Percentiles rank a stretch among this genome's conserved stretches.
Conservation (phyloP, 257 asterid genomes). For the Mitragyna speciosa region DNA sequence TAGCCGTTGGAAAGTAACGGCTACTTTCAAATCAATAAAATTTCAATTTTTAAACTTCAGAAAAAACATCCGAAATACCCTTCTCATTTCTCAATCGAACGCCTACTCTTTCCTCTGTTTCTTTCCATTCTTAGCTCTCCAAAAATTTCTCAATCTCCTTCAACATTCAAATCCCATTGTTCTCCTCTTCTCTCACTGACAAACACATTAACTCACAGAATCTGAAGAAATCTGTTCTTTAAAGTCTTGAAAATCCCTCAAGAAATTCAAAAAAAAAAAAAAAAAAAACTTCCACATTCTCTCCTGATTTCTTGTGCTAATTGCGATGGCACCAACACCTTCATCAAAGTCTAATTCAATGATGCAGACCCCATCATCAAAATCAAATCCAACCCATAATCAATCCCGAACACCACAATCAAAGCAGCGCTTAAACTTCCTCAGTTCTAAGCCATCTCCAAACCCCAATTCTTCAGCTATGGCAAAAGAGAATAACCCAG, state of each 20-base stretch:
- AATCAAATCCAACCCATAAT: slow-evolving; percentile 30
- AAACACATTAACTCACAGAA: neutral
- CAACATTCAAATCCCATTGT: slow-evolving; percentile 3
- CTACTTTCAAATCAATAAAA: slow-evolving; percentile 28
- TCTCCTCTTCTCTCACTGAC: neutral
- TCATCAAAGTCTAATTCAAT: slow-evolving; percentile 41
- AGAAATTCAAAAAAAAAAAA: neutral
- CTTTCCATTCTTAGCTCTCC: slow-evolving; percentile 14
- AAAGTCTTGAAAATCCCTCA: slow-evolving; percentile 18
- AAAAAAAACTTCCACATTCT: neutral
- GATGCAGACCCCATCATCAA: slow-evolving; percentile 39
- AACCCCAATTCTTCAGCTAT: slow-evolving; percentile 25
- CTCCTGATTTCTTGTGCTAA: neutral
- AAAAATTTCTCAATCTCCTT: neutral
- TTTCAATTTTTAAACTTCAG: slow-evolving; percentile 31
- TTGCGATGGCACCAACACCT: slow-evolving; percentile 59
- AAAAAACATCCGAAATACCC: slow-evolving; percentile 2
- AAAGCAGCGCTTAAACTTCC: slow-evolving; percentile 56
- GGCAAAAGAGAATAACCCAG: slow-evolving; percentile 23
- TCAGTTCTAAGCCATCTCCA: slow-evolving; percentile 33
- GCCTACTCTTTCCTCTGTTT: neutral
- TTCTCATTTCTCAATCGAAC: neutral
- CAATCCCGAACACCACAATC: slow-evolving; percentile 65
- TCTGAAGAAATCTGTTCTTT: neutral
- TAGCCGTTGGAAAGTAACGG: slow-evolving; percentile 62